phyloP scores from a whole-genome alignment of 1,284 basidiomycete genomes.

The Ustilago cynodontis region DNA sequence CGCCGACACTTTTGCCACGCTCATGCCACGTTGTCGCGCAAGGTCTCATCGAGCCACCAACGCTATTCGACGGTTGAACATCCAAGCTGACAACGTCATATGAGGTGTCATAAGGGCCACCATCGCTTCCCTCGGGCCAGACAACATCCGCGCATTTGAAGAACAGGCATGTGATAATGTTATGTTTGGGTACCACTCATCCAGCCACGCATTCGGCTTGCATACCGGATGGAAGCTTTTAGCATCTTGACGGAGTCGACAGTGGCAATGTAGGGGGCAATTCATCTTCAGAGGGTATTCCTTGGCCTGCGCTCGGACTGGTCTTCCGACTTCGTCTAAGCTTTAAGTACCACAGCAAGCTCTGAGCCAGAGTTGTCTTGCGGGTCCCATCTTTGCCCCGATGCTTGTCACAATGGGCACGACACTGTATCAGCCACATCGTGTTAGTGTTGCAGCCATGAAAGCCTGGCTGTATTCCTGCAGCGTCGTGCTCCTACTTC shows the following conservation, averaged over 20 bases:
- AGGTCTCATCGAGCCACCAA: neutral
- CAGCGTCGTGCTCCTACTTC: neutral
- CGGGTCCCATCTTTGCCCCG: neutral
- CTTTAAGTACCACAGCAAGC: neutral
- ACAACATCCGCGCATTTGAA: no score
- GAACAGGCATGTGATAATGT: no score
- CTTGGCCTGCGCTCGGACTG: neutral
- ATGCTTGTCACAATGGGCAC: neutral
- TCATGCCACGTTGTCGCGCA: neutral
- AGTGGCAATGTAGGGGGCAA: neutral
- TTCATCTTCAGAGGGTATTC: neutral
- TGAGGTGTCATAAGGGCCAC: no score
- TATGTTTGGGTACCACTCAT: no score
- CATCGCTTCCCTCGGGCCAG: no score
- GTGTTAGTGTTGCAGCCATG: neutral
- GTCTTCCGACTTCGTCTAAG: neutral
- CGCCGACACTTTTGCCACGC: neutral
- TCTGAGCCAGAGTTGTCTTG: neutral
- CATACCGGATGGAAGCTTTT: no score
- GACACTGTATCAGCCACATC: neutral
- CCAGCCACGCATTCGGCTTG: no score
- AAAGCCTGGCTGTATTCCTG: neutral
- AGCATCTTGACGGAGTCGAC: neutral
- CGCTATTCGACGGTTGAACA: neutral
- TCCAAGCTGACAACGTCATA: neutral